These are phyloP conservation scores for Aspergillus bombycis DNA, from an alignment of 2,329 filamentous ascomycete species.

Conservation along the genomic window DNA sequence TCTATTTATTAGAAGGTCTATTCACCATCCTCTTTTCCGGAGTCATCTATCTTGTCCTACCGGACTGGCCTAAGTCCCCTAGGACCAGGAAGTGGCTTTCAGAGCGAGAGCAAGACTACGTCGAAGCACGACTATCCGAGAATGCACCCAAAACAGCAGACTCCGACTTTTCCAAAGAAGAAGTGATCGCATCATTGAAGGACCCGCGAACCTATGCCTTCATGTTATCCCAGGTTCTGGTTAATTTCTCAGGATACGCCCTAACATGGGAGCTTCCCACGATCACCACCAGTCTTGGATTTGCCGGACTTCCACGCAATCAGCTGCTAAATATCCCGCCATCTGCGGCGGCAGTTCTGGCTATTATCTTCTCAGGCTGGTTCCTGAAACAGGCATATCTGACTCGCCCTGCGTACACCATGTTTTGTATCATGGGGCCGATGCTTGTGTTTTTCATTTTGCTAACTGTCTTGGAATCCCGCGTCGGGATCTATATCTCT, in stretches of 20 bases:
- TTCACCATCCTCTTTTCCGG: slow-evolving; percentile 18
- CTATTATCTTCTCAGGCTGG: slow-evolving; percentile 18
- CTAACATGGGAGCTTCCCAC: slow-evolving; percentile 18
- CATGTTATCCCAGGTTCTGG: slow-evolving; percentile 19
- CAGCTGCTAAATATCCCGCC: slow-evolving; percentile 18
- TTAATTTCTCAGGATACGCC: slow-evolving; percentile 19
- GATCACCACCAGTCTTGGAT: slow-evolving; percentile 20
- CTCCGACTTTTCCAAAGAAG: slow-evolving; percentile 13
- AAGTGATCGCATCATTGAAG: slow-evolving; percentile 14
- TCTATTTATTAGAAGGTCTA: slow-evolving; percentile 18
- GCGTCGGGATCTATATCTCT: slow-evolving; percentile 16
- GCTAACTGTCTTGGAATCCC: slow-evolving; percentile 6
- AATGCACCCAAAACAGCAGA: slow-evolving; percentile 14
- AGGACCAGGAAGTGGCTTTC: slow-evolving; percentile 16
- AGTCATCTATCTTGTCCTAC: slow-evolving; percentile 15
- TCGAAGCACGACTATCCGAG: slow-evolving; percentile 16
- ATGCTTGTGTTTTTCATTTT: slow-evolving; percentile 18
- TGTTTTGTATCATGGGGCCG: slow-evolving; percentile 14
- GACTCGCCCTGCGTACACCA: slow-evolving; percentile 17
- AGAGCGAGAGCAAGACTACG: slow-evolving; percentile 17
- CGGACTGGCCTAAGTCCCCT: slow-evolving; percentile 17
- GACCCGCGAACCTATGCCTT: slow-evolving; percentile 17
- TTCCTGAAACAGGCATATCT: slow-evolving; percentile 16
- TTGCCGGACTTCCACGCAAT: slow-evolving; percentile 18
- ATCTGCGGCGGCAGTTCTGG: slow-evolving; percentile 10